phyloP scores from a whole-genome alignment of 1,284 basidiomycete genomes.

The Tetrapyrgos nigripes region DNA sequence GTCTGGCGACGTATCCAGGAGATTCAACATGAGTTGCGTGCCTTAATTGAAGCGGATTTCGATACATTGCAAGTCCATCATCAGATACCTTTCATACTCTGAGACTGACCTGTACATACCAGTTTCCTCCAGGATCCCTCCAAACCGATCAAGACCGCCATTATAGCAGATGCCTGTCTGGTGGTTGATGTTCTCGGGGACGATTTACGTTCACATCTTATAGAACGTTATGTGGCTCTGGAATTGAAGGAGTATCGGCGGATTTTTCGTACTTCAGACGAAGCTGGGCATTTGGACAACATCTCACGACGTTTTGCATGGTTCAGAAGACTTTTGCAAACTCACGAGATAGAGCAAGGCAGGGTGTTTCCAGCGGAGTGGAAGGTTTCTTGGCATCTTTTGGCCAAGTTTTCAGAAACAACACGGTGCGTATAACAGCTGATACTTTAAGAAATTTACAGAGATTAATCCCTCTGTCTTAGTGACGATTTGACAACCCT shows the following conservation, averaged over 20 bases:
- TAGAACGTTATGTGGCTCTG: conserved; percentile 90
- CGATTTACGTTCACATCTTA: conserved; percentile 81
- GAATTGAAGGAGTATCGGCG: conserved; percentile 97
- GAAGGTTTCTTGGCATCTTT: conserved; percentile 82
- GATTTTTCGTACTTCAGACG: conserved; percentile 92
- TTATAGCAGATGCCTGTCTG: conserved; percentile 80
- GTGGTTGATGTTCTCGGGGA: conserved; percentile 88
- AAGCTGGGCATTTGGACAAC: conserved; percentile 97
- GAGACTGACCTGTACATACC: conserved; percentile 11
- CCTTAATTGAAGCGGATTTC: conserved; percentile 86
- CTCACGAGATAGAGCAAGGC: conserved; percentile 88
- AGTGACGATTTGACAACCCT: conserved; percentile 77
- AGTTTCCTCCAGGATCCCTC: conserved; percentile 84
- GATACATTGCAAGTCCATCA: conserved; percentile 78
- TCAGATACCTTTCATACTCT: background rate
- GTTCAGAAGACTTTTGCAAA: conserved; percentile 91
- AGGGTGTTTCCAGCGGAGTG: conserved; percentile 84
- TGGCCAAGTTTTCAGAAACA: conserved; percentile 85
- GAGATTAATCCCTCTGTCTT: background rate
- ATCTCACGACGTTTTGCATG: conserved; percentile 93
- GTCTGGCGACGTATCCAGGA: conserved; percentile 83
- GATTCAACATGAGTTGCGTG: conserved; percentile 77
- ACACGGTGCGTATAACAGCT: conserved; percentile 64
- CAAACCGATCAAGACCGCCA: conserved; percentile 66
- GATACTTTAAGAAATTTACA: background rate